Conservation (phyloP, 176 grass and related monocot species). For the Raddia guianensis region DNA sequence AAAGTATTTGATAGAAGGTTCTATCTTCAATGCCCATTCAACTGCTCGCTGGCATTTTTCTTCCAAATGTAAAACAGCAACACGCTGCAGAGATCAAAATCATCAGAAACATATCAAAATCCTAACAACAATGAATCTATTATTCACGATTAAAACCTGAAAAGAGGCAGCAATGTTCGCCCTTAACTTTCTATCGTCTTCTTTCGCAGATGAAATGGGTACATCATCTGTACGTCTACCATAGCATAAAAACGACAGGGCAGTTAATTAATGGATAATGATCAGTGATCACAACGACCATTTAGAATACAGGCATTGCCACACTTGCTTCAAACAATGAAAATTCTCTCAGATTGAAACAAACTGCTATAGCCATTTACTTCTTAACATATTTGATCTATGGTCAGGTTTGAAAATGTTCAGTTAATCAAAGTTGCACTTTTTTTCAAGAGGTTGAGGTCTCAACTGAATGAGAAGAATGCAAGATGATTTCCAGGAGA, state of each 20-base stretch:
- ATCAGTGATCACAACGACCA: constrained; percentile 20
- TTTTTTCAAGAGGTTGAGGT: constrained; percentile 10
- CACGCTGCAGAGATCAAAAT: constrained; percentile 54
- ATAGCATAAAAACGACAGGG: constrained; percentile 20
- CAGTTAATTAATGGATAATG: constrained; percentile 18
- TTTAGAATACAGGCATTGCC: not conserved
- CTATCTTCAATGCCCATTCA: constrained; percentile 96
- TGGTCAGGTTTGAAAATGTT: not conserved
- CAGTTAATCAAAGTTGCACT: not conserved
- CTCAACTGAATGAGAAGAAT: not conserved
- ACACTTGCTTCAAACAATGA: not conserved
- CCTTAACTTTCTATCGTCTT: constrained; percentile 66
- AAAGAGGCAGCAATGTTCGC: constrained; percentile 96
- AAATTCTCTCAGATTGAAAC: constrained; percentile 17
- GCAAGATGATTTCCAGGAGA: not conserved
- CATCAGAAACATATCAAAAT: constrained; percentile 28
- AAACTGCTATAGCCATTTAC: not conserved
- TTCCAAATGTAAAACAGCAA: constrained; percentile 98
- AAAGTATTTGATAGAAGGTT: constrained; percentile 89
- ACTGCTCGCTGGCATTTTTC: constrained; percentile 94
- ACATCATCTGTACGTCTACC: constrained; percentile 56
- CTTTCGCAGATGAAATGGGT: constrained; percentile 66
- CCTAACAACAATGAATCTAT: constrained; percentile 3
- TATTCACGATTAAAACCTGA: constrained; percentile 57
- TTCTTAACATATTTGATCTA: constrained; percentile 1